Conservation (phyloP, 257 asterid genomes). For the Solanum bulbocastanum region DNA sequence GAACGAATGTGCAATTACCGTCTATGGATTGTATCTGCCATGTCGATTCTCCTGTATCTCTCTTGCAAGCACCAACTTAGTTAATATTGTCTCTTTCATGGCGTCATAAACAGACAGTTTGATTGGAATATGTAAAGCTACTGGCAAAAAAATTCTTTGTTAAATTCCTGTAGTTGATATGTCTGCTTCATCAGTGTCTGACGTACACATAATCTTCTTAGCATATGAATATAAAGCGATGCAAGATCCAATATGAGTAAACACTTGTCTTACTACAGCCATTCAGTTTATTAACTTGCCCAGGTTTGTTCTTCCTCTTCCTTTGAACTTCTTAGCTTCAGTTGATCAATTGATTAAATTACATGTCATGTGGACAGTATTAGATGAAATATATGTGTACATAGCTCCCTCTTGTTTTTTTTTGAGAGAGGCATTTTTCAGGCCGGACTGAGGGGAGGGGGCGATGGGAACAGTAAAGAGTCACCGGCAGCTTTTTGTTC, state of each 20-base stretch:
- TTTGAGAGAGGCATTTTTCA: too few species aligned
- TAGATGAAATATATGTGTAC: too few species aligned
- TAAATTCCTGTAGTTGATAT: neutral
- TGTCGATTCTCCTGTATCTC: neutral
- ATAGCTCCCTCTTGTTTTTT: too few species aligned
- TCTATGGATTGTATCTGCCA: neutral
- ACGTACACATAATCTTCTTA: neutral
- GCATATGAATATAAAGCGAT: neutral
- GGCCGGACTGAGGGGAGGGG: too few species aligned
- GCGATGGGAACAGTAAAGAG: too few species aligned
- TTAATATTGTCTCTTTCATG: neutral
- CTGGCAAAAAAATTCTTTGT: neutral
- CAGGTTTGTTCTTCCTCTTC: neutral
- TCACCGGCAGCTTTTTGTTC: too few species aligned
- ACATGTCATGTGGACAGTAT: neutral
- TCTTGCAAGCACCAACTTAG: neutral
- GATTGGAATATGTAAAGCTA: neutral
- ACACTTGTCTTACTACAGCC: neutral
- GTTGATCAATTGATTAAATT: neutral
- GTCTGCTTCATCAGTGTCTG: neutral
- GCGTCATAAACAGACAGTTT: neutral
- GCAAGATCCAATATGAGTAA: neutral
- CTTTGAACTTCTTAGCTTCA: neutral
- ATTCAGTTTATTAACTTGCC: neutral
- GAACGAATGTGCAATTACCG: neutral